Base-by-base conservation (phyloP, 331 rosid genomes). In the Quercus phellos region DNA sequence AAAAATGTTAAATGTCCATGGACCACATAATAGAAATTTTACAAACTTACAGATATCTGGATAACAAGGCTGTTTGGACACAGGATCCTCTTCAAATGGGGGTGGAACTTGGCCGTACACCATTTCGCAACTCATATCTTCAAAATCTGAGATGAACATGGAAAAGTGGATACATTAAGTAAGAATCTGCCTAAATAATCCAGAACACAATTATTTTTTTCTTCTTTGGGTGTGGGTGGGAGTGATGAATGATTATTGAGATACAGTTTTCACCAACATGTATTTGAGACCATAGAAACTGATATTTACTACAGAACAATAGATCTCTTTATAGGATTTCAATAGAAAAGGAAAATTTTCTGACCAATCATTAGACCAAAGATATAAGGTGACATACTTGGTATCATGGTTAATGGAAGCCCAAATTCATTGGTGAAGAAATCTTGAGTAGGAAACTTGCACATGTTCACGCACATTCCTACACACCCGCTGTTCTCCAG, bases 101-200 rank as follows among this genome's bases (percentile, higher is more conserved):
- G 90, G 93, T 30, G 98, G 99, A 46, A 76, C 79, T 88, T 92
- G 92, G 46, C 99, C 98, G 67, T 94, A 94, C 82, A 91, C 97
- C 99, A 94, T 92, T 30, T 92, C 99, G 80, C 98, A 92, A 76
- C 94, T 92, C 97, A 92, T 94, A 77, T 94, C 98, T 88, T 94
- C 98, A 84, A 94, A 92, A 86, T 94, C 99, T 94, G 85, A 71
- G 29, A 74, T 35, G 68, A 66, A 79, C 35, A 80, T 1, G 74
- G 21, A 54, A 35, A 4, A 55, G 54, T 19, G 18, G 27, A 17
- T 16, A 1, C 10, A 4, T 43, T 42, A 13, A 9, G 12, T 27
- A 19, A 9, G 18, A 58, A 50, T 67, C 56, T 19, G 21, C 4
- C 5, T 46, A 46, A 46, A 12, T 46, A 46, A 46, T 46, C 14